Evolutionary conservation across 805 yeast species (phyloP).

Genomic region (Wickerhamiella alocasiicola): DNA sequence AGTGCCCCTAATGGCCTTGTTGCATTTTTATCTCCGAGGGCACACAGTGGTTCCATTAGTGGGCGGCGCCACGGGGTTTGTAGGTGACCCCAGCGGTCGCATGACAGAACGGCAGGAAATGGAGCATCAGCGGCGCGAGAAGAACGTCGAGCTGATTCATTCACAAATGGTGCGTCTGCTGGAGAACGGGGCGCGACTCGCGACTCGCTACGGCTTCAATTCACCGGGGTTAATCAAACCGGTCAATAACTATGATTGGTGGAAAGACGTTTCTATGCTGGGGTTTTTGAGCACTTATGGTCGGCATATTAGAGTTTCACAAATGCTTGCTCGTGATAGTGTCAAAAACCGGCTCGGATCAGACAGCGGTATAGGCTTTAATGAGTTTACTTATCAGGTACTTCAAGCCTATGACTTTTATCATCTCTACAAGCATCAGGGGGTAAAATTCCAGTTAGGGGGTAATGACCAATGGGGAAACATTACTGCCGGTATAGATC

Average conservation of each 20-base stretch:
- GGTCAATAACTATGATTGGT: constrained; percentile 72
- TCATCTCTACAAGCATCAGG: constrained; percentile 49
- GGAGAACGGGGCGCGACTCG: constrained; percentile 48
- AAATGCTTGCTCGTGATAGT: constrained; percentile 83
- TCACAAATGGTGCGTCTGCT: constrained; percentile 53
- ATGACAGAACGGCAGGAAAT: constrained; percentile 56
- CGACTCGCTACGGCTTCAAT: constrained; percentile 35
- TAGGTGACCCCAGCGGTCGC: constrained; percentile 95
- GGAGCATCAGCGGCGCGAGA: constrained; percentile 37
- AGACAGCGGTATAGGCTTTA: constrained; percentile 74
- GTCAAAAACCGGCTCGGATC: constrained; percentile 60
- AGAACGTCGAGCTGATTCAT: constrained; percentile 49
- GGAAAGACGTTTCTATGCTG: constrained; percentile 63
- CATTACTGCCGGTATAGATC: constrained; percentile 88
- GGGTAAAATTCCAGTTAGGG: constrained; percentile 68
- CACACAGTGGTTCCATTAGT: constrained; percentile 74
- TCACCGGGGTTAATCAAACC: constrained; percentile 32
- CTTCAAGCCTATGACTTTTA: constrained; percentile 90
- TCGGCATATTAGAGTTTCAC: constrained; percentile 60
- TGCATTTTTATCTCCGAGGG: constrained; percentile 77
- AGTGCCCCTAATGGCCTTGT: constrained; percentile 69
- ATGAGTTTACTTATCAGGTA: constrained; percentile 87
- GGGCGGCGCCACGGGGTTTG: constrained; percentile 72
- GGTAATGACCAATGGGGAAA: constrained; percentile 99
- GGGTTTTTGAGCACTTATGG: constrained; percentile 72